Evolutionary conservation across 345 rosid genomes (phyloP).

Genomic region (Syzygium aromaticum): DNA sequence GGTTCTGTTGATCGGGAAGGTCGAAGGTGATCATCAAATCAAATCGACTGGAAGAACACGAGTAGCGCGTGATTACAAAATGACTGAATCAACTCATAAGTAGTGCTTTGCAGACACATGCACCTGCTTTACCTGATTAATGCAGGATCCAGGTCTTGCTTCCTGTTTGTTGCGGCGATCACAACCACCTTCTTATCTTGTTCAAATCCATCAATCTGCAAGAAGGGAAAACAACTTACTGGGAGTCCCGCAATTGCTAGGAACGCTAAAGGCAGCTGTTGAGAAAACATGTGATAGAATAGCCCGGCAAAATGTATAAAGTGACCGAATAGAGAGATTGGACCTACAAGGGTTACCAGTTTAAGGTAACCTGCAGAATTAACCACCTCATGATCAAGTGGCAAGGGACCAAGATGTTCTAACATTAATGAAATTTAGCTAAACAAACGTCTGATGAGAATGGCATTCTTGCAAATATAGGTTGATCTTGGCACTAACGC

Average conservation of each 20-base stretch:
- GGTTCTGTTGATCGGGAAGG: slow-evolving; percentile 63
- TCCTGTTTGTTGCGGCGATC: slow-evolving; percentile 92
- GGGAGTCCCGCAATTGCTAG: background rate
- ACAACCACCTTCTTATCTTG: slow-evolving; percentile 83
- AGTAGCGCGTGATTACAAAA: background rate
- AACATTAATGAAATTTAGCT: background rate
- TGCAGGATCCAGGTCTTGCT: slow-evolving; percentile 95
- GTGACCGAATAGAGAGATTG: background rate
- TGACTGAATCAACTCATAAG: background rate
- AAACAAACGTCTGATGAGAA: background rate
- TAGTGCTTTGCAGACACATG: background rate
- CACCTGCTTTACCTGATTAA: slow-evolving; percentile 49
- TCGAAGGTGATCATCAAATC: slow-evolving; percentile 76
- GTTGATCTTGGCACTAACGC: background rate
- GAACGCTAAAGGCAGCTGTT: background rate
- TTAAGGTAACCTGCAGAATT: background rate
- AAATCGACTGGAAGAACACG: slow-evolving; percentile 53
- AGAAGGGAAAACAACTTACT: background rate
- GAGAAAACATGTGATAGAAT: background rate
- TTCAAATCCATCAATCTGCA: slow-evolving; percentile 96
- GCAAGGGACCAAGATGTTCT: background rate
- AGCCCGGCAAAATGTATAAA: background rate
- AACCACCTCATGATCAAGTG: background rate
- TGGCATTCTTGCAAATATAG: background rate
- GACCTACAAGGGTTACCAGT: background rate